These are phyloP conservation scores for Pisolithus marmoratus DNA, from an alignment of 768 basidiomycete genomes.

Conservation along the genomic window DNA sequence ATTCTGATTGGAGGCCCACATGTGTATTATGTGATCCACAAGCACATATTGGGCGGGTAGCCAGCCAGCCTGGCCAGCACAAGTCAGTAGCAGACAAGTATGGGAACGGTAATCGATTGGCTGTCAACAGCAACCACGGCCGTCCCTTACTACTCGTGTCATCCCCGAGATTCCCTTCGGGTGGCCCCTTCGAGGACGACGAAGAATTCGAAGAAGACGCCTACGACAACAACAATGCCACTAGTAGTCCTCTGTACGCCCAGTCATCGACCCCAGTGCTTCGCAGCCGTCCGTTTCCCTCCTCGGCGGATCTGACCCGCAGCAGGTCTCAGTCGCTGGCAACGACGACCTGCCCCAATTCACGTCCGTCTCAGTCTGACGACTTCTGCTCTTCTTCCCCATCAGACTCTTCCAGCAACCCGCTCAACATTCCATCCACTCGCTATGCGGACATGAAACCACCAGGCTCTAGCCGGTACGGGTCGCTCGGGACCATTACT, in stretches of 20 bases:
- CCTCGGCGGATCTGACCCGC: constrained; percentile 49
- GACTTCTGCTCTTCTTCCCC: too few species aligned
- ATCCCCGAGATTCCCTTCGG: constrained; percentile 65
- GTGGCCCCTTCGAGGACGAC: too few species aligned
- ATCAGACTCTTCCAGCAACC: constrained; percentile 22
- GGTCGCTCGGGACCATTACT: constrained; percentile 49
- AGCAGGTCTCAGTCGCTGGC: constrained; percentile 77
- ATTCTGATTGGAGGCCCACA: too few species aligned
- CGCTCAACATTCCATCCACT: constrained; percentile 51
- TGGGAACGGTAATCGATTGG: too few species aligned
- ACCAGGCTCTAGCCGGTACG: constrained; percentile 58
- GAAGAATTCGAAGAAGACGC: constrained; percentile 51
- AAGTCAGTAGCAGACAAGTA: too few species aligned
- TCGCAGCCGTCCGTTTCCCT: constrained; percentile 55
- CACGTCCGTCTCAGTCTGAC: constrained; percentile 35
- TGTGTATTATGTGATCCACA: too few species aligned
- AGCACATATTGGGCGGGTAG: too few species aligned
- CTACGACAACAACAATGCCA: constrained; percentile 41
- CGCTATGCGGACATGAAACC: constrained; percentile 62
- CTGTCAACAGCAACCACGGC: too few species aligned
- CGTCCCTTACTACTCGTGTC: too few species aligned
- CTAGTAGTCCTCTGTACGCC: constrained; percentile 38
- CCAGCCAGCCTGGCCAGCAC: too few species aligned
- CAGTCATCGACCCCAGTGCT: constrained; percentile 35
- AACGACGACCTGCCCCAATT: constrained; percentile 45